Evolutionary conservation across 164 flowering plant species (phyloP), one percentile per base, ranked within the genome.

Genomic region (Stephania cephalantha): DNA sequence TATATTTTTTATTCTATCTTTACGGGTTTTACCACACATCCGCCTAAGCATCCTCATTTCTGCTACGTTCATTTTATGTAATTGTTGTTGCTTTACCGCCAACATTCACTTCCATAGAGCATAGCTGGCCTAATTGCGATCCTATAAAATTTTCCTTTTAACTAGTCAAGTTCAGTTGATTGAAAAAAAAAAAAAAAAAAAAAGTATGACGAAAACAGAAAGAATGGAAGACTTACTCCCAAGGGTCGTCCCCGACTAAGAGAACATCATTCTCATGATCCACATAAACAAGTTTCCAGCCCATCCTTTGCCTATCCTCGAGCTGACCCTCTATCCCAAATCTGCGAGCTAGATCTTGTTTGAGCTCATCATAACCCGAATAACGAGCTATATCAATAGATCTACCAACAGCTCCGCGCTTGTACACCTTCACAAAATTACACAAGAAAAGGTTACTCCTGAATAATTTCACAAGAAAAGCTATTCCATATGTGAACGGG

Each of bases 311-410:
- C 42, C 90, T 80, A 77, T 93, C 99, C 84, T 93, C 99, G 68
- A 95, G 86, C 78, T 90, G 99, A 46, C 99, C 99, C 81, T 93
- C 99, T 74, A 95, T 89, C 18, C 99, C 99, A 86, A 95, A 95
- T 68, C 90, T 87, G n/a, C 96, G 96, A 73, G 98, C 99, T 45
- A 95, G 86, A 78, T 92, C 99, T 76, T 89, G 98, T 78, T 88
- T 93, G 66, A 95, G 99, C 76, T 93, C 99, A 22, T 88, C 96
- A 82, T 95, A 95, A 71, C 95, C 98, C 3, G 90, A 84, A 80
- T 95, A 95, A 46, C 95, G 91, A 30, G 91, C 55, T 22, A 93
- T 88, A 80, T 95, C 99, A n/a, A 95, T 91, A 15, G 95, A 92
- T 81, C 99, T 84, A 48, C 99, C 99, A 45, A 95, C 99, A 67